Conservation (phyloP, 2,329 filamentous ascomycete species). For the Fusarium albosuccineum region DNA sequence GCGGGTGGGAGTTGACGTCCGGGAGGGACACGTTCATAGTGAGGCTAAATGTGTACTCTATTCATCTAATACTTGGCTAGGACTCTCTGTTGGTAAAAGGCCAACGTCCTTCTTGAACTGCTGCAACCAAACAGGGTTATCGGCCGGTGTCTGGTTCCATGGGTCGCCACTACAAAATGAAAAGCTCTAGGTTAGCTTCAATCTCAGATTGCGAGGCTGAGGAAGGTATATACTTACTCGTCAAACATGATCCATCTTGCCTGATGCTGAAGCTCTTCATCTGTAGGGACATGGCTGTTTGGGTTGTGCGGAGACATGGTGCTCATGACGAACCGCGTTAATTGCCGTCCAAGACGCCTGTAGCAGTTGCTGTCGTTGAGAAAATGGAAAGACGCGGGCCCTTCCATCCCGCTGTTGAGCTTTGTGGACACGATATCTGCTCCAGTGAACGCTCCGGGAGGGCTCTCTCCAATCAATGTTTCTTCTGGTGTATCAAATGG, state of each 20-base stretch:
- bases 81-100: too few relatives aligned
- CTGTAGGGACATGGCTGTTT: conserved; percentile 45
- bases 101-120: too few relatives aligned
- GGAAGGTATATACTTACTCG: conserved; percentile 16
- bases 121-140: not conserved
- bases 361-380: conserved; percentile 38
- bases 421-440: too few relatives aligned
- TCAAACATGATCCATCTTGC: conserved; percentile 48
- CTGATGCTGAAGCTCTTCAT: conserved; percentile 49
- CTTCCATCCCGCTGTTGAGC: not conserved
- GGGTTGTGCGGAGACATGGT: conserved; percentile 46
- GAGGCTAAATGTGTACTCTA: too few relatives aligned
- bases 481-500: not conserved
- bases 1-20: too few relatives aligned
- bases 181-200: not conserved
- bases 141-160: not conserved
- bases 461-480: not conserved
- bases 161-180: not conserved
- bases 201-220: too few relatives aligned
- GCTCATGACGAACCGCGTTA: conserved; percentile 34
- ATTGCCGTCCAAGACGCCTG: conserved; percentile 23
- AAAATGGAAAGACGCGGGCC: conserved; percentile 1
- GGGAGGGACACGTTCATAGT: too few relatives aligned
- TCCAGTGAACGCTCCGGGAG: not conserved
- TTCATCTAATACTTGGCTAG: too few relatives aligned